Percentiles rank a stretch among this genome's conserved stretches.
phyloP scores from a whole-genome alignment of 1,284 basidiomycete species.

The Pascua sp. region DNA sequence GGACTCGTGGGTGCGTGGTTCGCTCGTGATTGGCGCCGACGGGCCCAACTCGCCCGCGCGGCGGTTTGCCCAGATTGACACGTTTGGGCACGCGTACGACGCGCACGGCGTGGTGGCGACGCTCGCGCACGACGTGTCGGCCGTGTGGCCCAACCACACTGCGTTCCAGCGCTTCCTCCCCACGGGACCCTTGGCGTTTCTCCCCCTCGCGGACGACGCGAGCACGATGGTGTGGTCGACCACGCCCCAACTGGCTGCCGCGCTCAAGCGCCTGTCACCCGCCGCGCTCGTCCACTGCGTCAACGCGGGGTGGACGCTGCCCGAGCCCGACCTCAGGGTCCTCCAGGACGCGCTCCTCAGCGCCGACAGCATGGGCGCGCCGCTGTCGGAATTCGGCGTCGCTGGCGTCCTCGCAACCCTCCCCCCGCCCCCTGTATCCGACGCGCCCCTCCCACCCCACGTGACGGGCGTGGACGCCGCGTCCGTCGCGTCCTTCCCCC shows the following conservation, averaged over 20 bases:
- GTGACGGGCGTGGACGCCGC: constrained; percentile 68
- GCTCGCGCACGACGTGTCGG: constrained; percentile 60
- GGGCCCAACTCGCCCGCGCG: constrained; percentile 93
- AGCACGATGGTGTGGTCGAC: constrained; percentile 97
- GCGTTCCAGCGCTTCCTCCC: constrained; percentile 95
- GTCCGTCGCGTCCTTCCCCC: constrained; percentile 85
- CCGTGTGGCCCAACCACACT: constrained; percentile 64
- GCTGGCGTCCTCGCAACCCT: constrained; percentile 23
- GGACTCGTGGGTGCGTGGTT: constrained; percentile 42
- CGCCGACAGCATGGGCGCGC: constrained; percentile 37
- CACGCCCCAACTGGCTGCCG: constrained; percentile 68
- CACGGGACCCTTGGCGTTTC: constrained; percentile 91
- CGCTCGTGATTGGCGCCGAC: constrained; percentile 75
- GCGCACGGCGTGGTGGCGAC: constrained; percentile 90
- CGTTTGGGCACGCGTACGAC: constrained; percentile 89
- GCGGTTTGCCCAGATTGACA: constrained; percentile 76
- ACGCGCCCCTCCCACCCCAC: constrained; percentile 64
- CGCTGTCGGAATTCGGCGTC: constrained; percentile 25
- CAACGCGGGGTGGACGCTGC: constrained; percentile 87
- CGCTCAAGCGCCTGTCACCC: constrained; percentile 66
- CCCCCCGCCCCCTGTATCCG: constrained; percentile 53
- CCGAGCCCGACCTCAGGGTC: constrained; percentile 67
- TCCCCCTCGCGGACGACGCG: constrained; percentile 68
- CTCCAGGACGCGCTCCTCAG: constrained; percentile 62
- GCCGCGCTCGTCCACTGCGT: constrained; percentile 69